phyloP scores from a whole-genome alignment of 1,284 basidiomycete species.

The Ganoderma sinense region DNA sequence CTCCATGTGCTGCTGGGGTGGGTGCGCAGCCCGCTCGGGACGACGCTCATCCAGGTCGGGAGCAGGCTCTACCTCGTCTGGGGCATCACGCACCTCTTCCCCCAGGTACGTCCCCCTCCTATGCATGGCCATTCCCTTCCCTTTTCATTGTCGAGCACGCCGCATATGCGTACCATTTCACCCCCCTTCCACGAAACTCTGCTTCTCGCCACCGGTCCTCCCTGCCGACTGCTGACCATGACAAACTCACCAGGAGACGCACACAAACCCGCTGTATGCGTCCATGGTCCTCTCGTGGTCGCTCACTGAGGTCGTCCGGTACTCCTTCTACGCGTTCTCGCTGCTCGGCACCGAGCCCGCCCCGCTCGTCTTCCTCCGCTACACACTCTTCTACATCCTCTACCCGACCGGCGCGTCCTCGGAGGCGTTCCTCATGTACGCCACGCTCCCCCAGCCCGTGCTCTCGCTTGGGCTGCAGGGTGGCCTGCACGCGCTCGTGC shows the following conservation, averaged over 20 bases:
- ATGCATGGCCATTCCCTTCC: not conserved
- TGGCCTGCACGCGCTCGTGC: conserved; percentile 57
- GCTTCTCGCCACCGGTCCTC: not conserved
- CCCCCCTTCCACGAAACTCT: not conserved
- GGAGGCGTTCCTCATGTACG: conserved; percentile 87
- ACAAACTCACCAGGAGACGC: conserved; percentile 56
- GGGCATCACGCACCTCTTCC: conserved; percentile 77
- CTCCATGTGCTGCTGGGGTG: conserved; percentile 83
- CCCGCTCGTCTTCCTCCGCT: conserved; percentile 73
- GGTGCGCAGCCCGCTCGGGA: conserved; percentile 87
- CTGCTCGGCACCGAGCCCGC: conserved; percentile 63
- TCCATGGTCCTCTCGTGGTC: conserved; percentile 97
- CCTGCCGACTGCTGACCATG: not conserved
- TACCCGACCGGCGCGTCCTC: conserved; percentile 93
- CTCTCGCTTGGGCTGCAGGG: conserved; percentile 36
- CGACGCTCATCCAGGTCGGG: conserved; percentile 87
- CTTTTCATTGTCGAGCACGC: not conserved
- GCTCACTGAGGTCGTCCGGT: conserved; percentile 91
- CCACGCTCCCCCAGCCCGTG: conserved; percentile 63
- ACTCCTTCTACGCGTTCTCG: conserved; percentile 86
- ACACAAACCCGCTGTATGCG: conserved; percentile 82
- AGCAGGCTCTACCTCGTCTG: conserved; percentile 90
- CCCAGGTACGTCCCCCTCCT: conserved; percentile 47
- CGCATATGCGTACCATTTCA: not conserved
- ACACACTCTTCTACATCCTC: conserved; percentile 92